Evolutionary conservation across 2,329 filamentous ascomycete genomes (phyloP).

Genomic region (Ceratocystiopsis sp.): DNA sequence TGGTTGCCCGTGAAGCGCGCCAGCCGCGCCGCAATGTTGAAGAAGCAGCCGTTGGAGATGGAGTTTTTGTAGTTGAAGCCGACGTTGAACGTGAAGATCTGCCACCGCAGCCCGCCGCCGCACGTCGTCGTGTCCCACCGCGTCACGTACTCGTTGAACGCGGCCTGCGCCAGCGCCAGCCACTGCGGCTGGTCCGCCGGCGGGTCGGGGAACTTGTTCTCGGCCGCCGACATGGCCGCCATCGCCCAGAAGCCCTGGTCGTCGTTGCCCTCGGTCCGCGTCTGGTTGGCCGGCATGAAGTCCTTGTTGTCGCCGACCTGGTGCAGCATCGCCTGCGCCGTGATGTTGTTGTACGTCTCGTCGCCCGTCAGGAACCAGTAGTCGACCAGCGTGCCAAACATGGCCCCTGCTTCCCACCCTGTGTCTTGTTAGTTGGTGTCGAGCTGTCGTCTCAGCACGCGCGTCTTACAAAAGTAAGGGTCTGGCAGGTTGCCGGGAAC

Average conservation of each 20-base stretch:
- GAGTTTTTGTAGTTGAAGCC: conserved; percentile 55
- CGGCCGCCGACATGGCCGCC: conserved; percentile 61
- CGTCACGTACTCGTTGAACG: conserved; percentile 60
- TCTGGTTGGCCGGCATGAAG: conserved; percentile 53
- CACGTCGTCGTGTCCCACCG: conserved; percentile 55
- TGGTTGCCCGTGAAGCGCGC: conserved; percentile 63
- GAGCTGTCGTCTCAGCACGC: too few relatives aligned
- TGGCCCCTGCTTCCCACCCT: conserved; percentile 58
- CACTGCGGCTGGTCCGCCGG: conserved; percentile 47
- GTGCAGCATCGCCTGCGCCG: conserved; percentile 39
- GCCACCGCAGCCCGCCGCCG: conserved; percentile 66
- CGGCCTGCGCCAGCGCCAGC: conserved; percentile 61
- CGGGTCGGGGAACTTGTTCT: conserved; percentile 58
- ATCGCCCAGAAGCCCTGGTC: conserved; percentile 79
- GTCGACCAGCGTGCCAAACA: conserved; percentile 55
- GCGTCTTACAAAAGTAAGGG: conserved; percentile 42
- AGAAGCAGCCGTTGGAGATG: conserved; percentile 53
- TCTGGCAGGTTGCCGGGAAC: conserved; percentile 38
- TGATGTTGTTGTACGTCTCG: conserved; percentile 42
- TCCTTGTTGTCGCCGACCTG: conserved; percentile 42
- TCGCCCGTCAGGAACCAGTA: conserved; percentile 59
- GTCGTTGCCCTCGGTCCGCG: conserved; percentile 47
- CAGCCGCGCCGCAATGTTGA: conserved; percentile 52
- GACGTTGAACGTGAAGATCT: conserved; percentile 63
- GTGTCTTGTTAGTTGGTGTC: neutral